Base-by-base conservation (phyloP, 768 basidiomycete species). In the Obba rivulosa region DNA sequence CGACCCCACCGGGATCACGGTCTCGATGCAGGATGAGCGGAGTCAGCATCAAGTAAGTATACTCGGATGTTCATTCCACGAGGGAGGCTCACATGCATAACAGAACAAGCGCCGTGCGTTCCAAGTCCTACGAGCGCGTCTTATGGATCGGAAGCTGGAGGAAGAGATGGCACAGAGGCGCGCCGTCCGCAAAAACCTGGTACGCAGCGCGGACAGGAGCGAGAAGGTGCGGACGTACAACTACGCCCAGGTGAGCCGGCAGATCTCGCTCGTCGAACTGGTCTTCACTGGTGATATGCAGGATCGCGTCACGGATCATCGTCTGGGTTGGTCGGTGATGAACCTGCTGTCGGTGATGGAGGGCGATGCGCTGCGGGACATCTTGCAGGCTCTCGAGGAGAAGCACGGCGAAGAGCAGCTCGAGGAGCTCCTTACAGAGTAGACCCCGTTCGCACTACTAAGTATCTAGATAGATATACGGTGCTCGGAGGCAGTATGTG, bases 171-270 rank as follows among this genome's bases (percentile, higher is more conserved):
- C 79, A 4, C 77, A 80, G 48, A 79, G 83, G 5, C 81, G 92
- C 17, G 80, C 80, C 0, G 76, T 77, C 3, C 75, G 92, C 11
- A 73, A 80, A 28, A 83, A 70, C 52, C 82, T 97, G 39, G 84
- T 98, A 8, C 79, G 81, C 37, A 82, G 85, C 0, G 84, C 83
- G 2, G 92, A 94, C 61, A 72, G 96, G 18, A 91, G 90, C 56
- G 93, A 97, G 61, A 98, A 97, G 64, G 87, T 98, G 49, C 72
- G 96, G 52, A 98, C 96, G 3, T 98, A 97, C 66, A 97, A 96
- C 59, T 94, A 85, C 64, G 80, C 91, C 1, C 92, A 93, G 74
- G 91, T 78, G 42, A 9, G 69, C 34, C n/a, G 17, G 16, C 34
- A 25, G 17, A 5, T 21, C 28, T 8, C 28, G 9, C 7, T 13